phyloP scores from a whole-genome alignment of 768 basidiomycete genomes.

The Tremella mesenterica region DNA sequence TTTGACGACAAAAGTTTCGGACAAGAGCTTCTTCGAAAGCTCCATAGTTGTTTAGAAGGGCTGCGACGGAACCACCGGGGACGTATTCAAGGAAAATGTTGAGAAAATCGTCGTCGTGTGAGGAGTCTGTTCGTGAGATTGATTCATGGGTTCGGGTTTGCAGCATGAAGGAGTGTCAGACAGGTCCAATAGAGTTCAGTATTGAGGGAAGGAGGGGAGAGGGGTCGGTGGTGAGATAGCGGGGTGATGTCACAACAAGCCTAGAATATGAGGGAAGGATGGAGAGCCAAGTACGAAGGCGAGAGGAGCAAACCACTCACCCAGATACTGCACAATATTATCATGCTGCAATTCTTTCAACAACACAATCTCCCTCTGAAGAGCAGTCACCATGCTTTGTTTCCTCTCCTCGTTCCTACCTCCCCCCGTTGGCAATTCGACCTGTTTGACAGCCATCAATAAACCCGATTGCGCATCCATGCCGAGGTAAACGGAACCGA shows the following conservation, averaged over 20 bases:
- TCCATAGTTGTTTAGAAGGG: conserved; percentile 78
- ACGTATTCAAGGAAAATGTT: conserved; percentile 98
- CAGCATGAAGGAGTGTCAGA: no score
- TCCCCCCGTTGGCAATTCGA: conserved; percentile 75
- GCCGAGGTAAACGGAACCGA: conserved; percentile 88
- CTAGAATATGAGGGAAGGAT: no score
- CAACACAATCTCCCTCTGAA: conserved; percentile 92
- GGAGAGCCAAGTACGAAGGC: neutral
- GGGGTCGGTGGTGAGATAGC: neutral
- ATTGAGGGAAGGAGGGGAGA: neutral
- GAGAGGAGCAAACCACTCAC: conserved; percentile 50
- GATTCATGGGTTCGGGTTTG: no score
- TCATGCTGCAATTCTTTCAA: conserved; percentile 94
- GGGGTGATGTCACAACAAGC: no score
- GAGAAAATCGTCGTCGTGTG: conserved; percentile 76
- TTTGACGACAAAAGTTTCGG: conserved; percentile 85
- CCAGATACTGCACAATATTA: conserved; percentile 93
- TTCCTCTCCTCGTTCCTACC: conserved; percentile 85
- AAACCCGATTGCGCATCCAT: conserved; percentile 86
- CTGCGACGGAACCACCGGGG: conserved; percentile 86
- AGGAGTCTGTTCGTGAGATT: conserved; percentile 65
- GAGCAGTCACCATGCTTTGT: conserved; percentile 81
- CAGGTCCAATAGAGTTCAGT: neutral
- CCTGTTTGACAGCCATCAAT: conserved; percentile 96
- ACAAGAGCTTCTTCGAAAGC: conserved; percentile 90